A percentile compares a stretch with the other conserved stretches of the same genome.
These are phyloP conservation scores for Cyclocybe cylindracea DNA, from an alignment of 768 basidiomycete genomes.

Conservation along the genomic window DNA sequence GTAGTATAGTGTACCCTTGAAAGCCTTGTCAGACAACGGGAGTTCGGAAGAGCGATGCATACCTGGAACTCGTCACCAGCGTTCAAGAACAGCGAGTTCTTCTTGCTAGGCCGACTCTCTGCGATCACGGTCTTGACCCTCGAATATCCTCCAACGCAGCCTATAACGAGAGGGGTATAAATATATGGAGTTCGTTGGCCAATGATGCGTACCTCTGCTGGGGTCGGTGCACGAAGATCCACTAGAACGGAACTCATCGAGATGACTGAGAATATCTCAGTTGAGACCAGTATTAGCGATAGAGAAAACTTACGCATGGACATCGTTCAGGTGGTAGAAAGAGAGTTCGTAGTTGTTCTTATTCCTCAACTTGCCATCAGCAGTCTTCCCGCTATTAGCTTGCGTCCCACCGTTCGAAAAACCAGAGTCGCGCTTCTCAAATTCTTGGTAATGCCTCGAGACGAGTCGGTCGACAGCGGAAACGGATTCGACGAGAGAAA, in stretches of 20 bases:
- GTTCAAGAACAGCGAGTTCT: conserved; percentile 42
- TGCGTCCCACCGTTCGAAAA: conserved; percentile 22
- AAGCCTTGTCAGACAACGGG: not conserved
- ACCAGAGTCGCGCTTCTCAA: conserved; percentile 18
- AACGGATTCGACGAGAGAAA: too few species aligned
- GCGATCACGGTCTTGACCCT: conserved; percentile 41
- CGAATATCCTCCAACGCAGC: conserved; percentile 45
- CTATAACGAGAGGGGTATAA: conserved; percentile 3
- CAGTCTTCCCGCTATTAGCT: conserved; percentile 18
- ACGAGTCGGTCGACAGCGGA: conserved; percentile 22
- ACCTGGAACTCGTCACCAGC: conserved; percentile 51
- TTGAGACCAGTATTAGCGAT: not conserved
- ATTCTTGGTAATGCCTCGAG: conserved; percentile 19
- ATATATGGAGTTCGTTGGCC: not conserved
- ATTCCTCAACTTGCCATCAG: conserved; percentile 15
- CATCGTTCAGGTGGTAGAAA: conserved; percentile 45
- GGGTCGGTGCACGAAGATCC: conserved; percentile 38
- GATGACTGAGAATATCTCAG: conserved; percentile 22
- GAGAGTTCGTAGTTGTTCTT: conserved; percentile 24
- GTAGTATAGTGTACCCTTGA: conserved; percentile 46
- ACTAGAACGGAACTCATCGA: conserved; percentile 37
- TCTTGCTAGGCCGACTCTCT: conserved; percentile 25
- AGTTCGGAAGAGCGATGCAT: not conserved
- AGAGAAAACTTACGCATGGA: conserved; percentile 33
- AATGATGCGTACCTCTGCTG: conserved; percentile 19